Conservation (phyloP, 805 yeast genomes). For the Candida tallmaniae region DNA sequence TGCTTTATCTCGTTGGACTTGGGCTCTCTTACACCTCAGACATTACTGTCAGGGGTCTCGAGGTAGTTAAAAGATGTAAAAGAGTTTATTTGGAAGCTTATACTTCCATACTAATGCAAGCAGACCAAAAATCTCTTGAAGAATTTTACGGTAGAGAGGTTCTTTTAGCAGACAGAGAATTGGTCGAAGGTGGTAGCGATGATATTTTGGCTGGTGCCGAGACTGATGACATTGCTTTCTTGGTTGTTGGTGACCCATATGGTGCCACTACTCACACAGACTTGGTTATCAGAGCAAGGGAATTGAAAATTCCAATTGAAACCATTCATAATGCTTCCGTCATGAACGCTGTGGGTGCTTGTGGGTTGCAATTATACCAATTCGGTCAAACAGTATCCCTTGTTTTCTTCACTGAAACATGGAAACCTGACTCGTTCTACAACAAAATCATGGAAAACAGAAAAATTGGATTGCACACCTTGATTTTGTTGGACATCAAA, state of each 20-base stretch:
- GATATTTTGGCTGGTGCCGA: constrained; percentile 73
- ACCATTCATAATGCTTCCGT: constrained; percentile 93
- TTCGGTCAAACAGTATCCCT: constrained; percentile 97
- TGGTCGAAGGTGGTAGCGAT: constrained; percentile 89
- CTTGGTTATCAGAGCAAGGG: constrained; percentile 86
- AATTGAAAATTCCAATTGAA: constrained; percentile 70
- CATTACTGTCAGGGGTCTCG: constrained; percentile 91
- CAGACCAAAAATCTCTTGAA: constrained; percentile 69
- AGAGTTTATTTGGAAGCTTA: constrained; percentile 95
- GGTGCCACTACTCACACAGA: constrained; percentile 99
- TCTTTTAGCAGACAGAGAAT: constrained; percentile 87
- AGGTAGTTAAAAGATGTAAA: constrained; percentile 75
- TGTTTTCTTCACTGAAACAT: constrained; percentile 89
- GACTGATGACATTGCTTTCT: constrained; percentile 80
- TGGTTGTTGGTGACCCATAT: constrained; percentile 96
- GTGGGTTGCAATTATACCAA: constrained; percentile 91
- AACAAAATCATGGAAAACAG: constrained; percentile 86
- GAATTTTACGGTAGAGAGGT: constrained; percentile 81
- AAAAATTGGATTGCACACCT: constrained; percentile 84
- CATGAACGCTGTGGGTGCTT: constrained; percentile 98
- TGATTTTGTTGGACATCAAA: constrained; percentile 83
- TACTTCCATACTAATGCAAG: constrained; percentile 93
- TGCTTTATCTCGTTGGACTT: constrained; percentile 88
- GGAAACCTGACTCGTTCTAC: constrained; percentile 97
- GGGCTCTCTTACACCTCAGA: constrained; percentile 88